Conservation (phyloP, 1,139 yeast genomes). For the Yamadazyma taylorii region DNA sequence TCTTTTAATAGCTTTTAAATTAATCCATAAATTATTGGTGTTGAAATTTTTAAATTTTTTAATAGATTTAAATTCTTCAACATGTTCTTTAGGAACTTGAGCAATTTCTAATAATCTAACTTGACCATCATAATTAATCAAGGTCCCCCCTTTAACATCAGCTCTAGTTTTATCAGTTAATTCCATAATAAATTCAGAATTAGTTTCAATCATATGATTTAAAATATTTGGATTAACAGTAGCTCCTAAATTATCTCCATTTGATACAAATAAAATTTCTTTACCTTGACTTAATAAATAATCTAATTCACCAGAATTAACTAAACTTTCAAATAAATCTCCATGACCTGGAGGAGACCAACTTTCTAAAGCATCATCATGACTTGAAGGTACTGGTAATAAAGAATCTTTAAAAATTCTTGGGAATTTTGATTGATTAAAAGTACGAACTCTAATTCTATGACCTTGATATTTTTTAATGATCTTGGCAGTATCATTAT, state of each 20-base stretch:
- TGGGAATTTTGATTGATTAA: slow-evolving; percentile 96
- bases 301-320: slow-evolving; percentile 90
- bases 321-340: slow-evolving; percentile 88
- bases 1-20: slow-evolving; percentile 89
- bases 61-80: slow-evolving; percentile 96
- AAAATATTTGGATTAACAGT: slow-evolving; percentile 91
- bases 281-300: slow-evolving; percentile 89
- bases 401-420: slow-evolving; percentile 92
- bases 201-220: slow-evolving; percentile 89
- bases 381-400: slow-evolving; percentile 85
- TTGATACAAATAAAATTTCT: slow-evolving; percentile 91
- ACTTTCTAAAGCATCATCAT: slow-evolving; percentile 71
- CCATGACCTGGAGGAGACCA: slow-evolving; percentile 99
- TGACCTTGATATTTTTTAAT: slow-evolving; percentile 97
- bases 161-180: slow-evolving; percentile 98
- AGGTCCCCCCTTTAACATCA: slow-evolving; percentile 98
- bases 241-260: slow-evolving; percentile 98
- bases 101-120: slow-evolving; percentile 96
- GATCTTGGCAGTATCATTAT: slow-evolving; percentile 90
- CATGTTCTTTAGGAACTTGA: slow-evolving; percentile 98
- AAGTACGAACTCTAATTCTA: slow-evolving; percentile 91
- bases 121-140: slow-evolving; percentile 92
- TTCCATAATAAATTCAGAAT: slow-evolving; percentile 96
- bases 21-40: slow-evolving; percentile 97
- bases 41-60: slow-evolving; percentile 97